Evolutionary conservation across 257 asterid species (phyloP), one percentile per base, ranked within the genome.

Genomic region (Buddleja alternifolia): DNA sequence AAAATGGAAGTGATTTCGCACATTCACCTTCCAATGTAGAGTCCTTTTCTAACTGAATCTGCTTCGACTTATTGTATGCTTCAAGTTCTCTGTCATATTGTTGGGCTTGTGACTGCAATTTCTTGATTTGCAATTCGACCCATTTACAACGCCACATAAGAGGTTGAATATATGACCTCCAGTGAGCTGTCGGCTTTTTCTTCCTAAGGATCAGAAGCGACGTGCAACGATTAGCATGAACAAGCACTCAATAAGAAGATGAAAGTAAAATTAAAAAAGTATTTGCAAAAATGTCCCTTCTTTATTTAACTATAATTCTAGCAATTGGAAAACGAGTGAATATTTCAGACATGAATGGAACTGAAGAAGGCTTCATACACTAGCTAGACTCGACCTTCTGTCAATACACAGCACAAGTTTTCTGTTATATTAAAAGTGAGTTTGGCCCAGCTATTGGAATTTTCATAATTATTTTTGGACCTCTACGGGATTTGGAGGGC

Each of bases 91-190:
- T 77, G 70, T 87, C 88, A 59, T 89, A 89, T 63, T 70, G 67
- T 62, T 46, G 70, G 39, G 85, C 88, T 24, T 73, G 83, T n/a
- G 81, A 52, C 54, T 78, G 69, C 62, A 89, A 77, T 75, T 78
- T 87, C 75, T 68, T 82, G 21, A 84, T 70, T 80, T 89, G 94
- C 77, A 92, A 69, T 78, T 92, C 97, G 64, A 71, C 74, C 96
- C 96, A 92, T 79, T 87, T 92, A 77, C 93, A 84, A 12, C 96
- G 90, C 97, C 96, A 89, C 88, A 73, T 75, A 17, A 92, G 69
- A 8, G 95, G 92, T 67, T 75, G 83, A 50, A 82, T 57, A 70
- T 47, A 81, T 51, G 90, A 59, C 77, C 84, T 92, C 97, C 97
- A 92, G 8, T 87, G 95, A 80, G 77, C 24, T 15, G 93, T 84